phyloP scores from a whole-genome alignment of 352 stramenopile species.

The Saprolegnia parasitica region DNA sequence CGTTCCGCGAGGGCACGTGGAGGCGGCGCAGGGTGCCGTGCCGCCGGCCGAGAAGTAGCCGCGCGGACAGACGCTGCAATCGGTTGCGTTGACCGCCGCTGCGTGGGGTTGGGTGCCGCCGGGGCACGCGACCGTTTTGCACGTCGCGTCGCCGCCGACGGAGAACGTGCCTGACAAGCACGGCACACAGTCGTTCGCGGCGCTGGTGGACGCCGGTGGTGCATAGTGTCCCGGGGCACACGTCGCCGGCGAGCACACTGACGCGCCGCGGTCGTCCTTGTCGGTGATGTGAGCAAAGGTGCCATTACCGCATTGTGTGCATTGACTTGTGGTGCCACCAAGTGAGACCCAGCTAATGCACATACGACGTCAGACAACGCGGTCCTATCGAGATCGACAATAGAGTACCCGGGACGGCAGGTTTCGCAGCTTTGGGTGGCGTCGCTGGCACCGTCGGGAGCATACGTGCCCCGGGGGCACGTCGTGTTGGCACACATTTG shows the following conservation, averaged over 20 bases:
- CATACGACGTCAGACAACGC: constrained; percentile 29
- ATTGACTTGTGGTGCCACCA: constrained; percentile 34
- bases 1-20: constrained; percentile 40
- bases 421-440: constrained; percentile 33
- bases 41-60: constrained; percentile 42
- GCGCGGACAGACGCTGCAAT: constrained; percentile 45
- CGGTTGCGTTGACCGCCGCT: constrained; percentile 36
- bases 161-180: constrained; percentile 39
- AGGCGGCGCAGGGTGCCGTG: constrained; percentile 33
- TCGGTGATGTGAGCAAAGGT: constrained; percentile 33
- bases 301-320: constrained; percentile 35
- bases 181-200: constrained; percentile 32
- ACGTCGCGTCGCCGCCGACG: constrained; percentile 36
- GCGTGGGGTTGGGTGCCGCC: constrained; percentile 39
- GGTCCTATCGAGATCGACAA: constrained; percentile 28
- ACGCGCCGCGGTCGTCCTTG: constrained; percentile 31
- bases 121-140: constrained; percentile 32
- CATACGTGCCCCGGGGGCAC: constrained; percentile 36
- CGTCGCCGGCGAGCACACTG: constrained; percentile 35
- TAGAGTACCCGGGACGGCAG: constrained; percentile 35
- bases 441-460: constrained; percentile 34
- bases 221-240: constrained; percentile 36
- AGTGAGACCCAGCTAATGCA: constrained; percentile 39
- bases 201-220: constrained; percentile 31
- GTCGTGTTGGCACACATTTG: constrained; percentile 31